Evolutionary conservation across 148 eudicot species (phyloP), one percentile per base, ranked within the genome.

Genomic region (Tetragonia tetragonoides): DNA sequence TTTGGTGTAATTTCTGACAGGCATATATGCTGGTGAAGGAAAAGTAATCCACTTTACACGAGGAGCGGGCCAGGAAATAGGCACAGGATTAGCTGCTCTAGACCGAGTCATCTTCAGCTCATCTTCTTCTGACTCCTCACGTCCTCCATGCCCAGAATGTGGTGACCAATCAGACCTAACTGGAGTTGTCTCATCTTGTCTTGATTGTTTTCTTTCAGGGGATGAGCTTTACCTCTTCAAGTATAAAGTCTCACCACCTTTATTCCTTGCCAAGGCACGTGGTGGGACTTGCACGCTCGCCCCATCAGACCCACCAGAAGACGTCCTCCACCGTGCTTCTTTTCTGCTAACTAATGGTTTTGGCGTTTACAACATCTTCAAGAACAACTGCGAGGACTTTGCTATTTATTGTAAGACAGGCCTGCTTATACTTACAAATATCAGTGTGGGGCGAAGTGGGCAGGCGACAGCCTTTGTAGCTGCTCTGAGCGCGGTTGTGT

Each of bases 361-460:
- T 81, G 99, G 99, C 20, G 88, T 65, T 38, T 95, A 95, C 85
- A 81, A 88, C 78, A 49, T 95, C n/a, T 92, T 95, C 77, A 91
- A 87, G 87, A 95, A 95, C 81, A 95, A 95, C 84, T 95, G 99
- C 64, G 99, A 95, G 85, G 97, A 95, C 64, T 95, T 95, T 47
- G 94, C 99, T 16, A 87, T 91, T 67, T 95, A 93, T 79, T 91
- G 94, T 70, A 88, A 93, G 90, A 93, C 97, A 1, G 95, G 92
- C 42, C 77, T 93, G 81, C 88, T 95, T 5, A 82, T 92, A 39
- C 72, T 85, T n/a, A 88, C 96, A 4, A 86, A 69, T 53, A 28
- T 91, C 18, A 90, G 90, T 67, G 90, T 95, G 41, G 97, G 99
- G 28, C 80, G 94, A 77, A 93, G 99, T 70, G 99, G 99, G 57